Percentiles rank a stretch among this genome's conserved stretches.
These are phyloP conservation scores for Zoysia pacifica DNA, from an alignment of 176 grass and related monocot genomes.

Conservation along the genomic window DNA sequence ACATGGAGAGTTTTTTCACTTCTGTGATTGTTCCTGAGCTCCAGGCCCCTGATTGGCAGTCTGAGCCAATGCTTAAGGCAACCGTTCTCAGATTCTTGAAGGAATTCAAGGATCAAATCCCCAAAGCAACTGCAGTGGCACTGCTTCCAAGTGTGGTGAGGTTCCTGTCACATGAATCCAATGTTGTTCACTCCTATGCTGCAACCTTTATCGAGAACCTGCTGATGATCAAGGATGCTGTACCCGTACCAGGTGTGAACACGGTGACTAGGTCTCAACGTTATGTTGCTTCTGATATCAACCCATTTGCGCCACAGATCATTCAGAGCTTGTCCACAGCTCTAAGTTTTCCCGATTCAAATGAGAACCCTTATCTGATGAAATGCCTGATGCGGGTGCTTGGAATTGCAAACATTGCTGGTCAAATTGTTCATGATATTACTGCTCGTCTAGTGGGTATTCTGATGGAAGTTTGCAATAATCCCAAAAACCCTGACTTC, in stretches of 20 bases:
- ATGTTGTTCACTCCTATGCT: slow-evolving; percentile 96
- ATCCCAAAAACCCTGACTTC: slow-evolving; percentile 93
- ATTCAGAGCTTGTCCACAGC: slow-evolving; percentile 75
- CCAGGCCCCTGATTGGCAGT: slow-evolving; percentile 67
- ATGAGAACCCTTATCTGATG: slow-evolving; percentile 94
- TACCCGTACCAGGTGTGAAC: slow-evolving; percentile 49
- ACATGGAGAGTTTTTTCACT: slow-evolving; percentile 91
- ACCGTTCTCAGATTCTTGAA: slow-evolving; percentile 95
- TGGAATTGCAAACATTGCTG: slow-evolving; percentile 60
- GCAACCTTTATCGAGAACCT: slow-evolving; percentile 88
- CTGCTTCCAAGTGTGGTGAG: slow-evolving; percentile 64
- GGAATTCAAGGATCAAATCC: slow-evolving; percentile 85
- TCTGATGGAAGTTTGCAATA: slow-evolving; percentile 84
- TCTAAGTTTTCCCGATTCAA: slow-evolving; percentile 71
- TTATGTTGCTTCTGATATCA: slow-evolving; percentile 73
- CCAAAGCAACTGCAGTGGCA: slow-evolving; percentile 63
- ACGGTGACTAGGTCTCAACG: slow-evolving; percentile 47
- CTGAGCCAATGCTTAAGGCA: slow-evolving; percentile 87
- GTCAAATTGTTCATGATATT: slow-evolving; percentile 61
- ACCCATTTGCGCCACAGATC: slow-evolving; percentile 74
- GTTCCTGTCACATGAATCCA: slow-evolving; percentile 82
- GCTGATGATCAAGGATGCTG: slow-evolving; percentile 71
- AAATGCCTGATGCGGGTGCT: slow-evolving; percentile 93
- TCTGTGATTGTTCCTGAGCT: slow-evolving; percentile 88
- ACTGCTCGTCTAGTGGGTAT: slow-evolving; percentile 59